These are phyloP conservation scores for Candida nanaspora DNA, from an alignment of 805 yeast genomes.

Conservation along the genomic window DNA sequence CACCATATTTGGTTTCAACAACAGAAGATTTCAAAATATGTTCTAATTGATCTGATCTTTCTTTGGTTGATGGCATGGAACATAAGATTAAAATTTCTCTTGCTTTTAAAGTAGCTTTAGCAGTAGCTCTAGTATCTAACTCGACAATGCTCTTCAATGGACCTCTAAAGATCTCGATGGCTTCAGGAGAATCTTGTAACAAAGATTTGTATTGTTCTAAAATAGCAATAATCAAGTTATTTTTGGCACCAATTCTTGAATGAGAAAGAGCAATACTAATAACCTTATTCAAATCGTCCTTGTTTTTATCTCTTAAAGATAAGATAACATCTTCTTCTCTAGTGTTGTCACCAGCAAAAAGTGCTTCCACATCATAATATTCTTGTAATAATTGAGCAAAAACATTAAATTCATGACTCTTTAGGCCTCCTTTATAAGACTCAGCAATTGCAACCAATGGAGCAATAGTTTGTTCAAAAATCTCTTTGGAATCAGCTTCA, in stretches of 20 bases:
- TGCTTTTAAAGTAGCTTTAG: constrained; percentile 91
- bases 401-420: constrained; percentile 75
- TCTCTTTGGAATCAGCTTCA: constrained; percentile 42
- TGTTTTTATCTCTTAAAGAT: constrained; percentile 80
- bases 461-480: constrained; percentile 52
- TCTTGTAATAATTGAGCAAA: constrained; percentile 63
- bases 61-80: constrained; percentile 91
- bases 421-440: constrained; percentile 67
- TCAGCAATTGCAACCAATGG: constrained; percentile 70
- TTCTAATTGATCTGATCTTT: constrained; percentile 95
- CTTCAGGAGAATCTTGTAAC: constrained; percentile 62
- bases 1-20: constrained; percentile 85
- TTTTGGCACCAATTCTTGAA: constrained; percentile 88
- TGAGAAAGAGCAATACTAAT: constrained; percentile 76
- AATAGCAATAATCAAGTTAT: constrained; percentile 80
- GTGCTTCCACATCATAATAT: constrained; percentile 69
- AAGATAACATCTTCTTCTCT: constrained; percentile 89
- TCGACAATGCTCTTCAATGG: constrained; percentile 77
- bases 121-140: constrained; percentile 82
- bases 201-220: constrained; percentile 75
- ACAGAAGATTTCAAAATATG: constrained; percentile 91
- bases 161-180: constrained; percentile 59
- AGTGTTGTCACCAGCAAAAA: constrained; percentile 68
- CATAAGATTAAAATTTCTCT: constrained; percentile 95
- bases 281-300: constrained; percentile 67